Evolutionary conservation across 2,329 filamentous ascomycete species (phyloP).

Genomic region (Zymoseptoria tritici): DNA sequence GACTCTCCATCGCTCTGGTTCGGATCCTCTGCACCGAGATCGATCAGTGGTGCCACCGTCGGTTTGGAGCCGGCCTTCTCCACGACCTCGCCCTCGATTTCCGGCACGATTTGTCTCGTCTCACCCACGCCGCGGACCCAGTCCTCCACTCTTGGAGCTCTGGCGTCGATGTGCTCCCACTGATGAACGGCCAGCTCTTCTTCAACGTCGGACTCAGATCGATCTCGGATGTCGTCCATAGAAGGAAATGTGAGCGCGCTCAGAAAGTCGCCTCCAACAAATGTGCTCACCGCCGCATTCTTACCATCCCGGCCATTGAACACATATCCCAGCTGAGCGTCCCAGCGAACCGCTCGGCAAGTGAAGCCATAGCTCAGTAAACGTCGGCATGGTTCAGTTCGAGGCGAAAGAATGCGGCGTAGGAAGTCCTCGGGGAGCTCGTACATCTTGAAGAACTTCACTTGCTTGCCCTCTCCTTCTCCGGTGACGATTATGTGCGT

Average conservation of each 20-base stretch:
- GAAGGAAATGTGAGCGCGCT: background rate
- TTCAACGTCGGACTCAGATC: background rate
- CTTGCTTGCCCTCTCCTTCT: slow-evolving; percentile 6
- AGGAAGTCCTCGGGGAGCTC: slow-evolving; percentile 14
- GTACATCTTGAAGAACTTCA: slow-evolving; percentile 11
- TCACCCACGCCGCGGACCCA: slow-evolving; percentile 22
- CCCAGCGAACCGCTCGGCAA: slow-evolving; percentile 15
- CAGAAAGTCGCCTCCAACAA: slow-evolving; percentile 1
- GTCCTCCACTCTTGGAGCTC: slow-evolving; percentile 10
- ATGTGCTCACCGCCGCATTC: background rate
- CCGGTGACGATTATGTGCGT: slow-evolving; percentile 11
- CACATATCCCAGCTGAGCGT: slow-evolving; percentile 5
- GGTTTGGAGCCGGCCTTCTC: background rate
- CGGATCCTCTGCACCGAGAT: background rate
- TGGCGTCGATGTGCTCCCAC: slow-evolving; percentile 12
- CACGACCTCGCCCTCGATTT: background rate
- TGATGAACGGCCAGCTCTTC: slow-evolving; percentile 2
- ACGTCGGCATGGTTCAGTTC: slow-evolving; percentile 4
- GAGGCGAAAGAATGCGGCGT: slow-evolving; percentile 12
- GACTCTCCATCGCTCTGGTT: background rate
- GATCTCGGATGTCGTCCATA: background rate
- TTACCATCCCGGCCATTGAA: slow-evolving; percentile 22
- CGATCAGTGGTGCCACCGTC: background rate
- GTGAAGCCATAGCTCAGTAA: slow-evolving; percentile 10
- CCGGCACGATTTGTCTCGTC: slow-evolving; percentile 12